phyloP scores from a whole-genome alignment of 1,284 basidiomycete species.

The Ceratorhiza oryzae-sativae region DNA sequence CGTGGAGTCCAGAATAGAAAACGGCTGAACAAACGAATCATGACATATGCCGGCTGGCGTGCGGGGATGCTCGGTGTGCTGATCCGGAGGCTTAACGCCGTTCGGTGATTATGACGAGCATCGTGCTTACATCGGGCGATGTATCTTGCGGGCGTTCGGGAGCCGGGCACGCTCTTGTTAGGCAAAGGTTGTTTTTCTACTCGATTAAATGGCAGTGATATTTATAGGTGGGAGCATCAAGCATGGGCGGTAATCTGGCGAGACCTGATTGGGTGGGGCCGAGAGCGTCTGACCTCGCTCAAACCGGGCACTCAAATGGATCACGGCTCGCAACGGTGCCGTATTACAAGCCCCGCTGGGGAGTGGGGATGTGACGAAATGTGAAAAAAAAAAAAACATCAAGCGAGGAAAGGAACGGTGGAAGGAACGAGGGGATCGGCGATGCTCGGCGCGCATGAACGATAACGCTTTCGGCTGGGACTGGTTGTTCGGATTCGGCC shows the following conservation, averaged over 20 bases:
- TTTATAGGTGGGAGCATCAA: conserved; percentile 3
- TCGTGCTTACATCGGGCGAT: no score
- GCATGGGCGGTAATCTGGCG: background rate
- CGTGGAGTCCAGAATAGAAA: background rate
- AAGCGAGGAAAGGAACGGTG: background rate
- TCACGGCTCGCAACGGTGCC: background rate
- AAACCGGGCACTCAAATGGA: background rate
- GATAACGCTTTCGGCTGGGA: conserved; percentile 34
- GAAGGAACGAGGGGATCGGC: conserved; percentile 10
- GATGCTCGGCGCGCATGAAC: conserved; percentile 28
- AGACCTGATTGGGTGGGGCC: background rate
- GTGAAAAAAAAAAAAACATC: no score
- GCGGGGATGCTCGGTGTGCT: conserved; percentile 2
- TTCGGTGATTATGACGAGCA: background rate
- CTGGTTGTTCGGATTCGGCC: background rate
- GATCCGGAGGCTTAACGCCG: conserved; percentile 14
- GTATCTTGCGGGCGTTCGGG: background rate
- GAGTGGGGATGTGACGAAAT: background rate
- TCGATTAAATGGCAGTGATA: background rate
- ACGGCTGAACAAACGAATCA: background rate
- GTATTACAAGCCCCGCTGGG: no score
- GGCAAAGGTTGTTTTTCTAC: no score
- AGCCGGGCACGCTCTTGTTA: background rate
- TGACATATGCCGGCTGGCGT: background rate
- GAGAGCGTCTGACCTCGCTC: background rate